Evolutionary conservation across 75 land plant genomes (phyloP).

Genomic region (Pinus taeda): DNA sequence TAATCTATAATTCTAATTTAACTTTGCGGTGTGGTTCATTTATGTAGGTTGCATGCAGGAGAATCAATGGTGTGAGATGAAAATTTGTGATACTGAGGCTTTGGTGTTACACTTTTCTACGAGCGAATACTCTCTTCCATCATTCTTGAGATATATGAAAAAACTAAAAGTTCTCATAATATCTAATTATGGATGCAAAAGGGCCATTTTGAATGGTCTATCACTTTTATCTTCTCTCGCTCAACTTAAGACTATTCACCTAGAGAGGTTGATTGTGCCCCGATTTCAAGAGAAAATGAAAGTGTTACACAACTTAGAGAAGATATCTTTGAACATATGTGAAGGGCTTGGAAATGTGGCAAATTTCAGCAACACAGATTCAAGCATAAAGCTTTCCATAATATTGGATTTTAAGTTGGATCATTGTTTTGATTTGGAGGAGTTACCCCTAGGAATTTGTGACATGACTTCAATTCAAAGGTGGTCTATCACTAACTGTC

Average conservation of each 20-base stretch:
- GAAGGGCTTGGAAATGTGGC: slow-evolving; percentile 15
- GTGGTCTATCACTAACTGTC: slow-evolving; percentile 47
- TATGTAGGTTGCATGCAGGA: slow-evolving; percentile 47
- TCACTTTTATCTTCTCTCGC: slow-evolving; percentile 25
- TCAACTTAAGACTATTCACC: slow-evolving; percentile 45
- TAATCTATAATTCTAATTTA: no score
- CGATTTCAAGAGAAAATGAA: slow-evolving; percentile 9
- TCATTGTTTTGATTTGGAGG: slow-evolving; percentile 37
- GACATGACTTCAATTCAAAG: slow-evolving; percentile 21
- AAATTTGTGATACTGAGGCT: slow-evolving; percentile 40
- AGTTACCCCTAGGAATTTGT: slow-evolving; percentile 39
- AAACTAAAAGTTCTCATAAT: slow-evolving; percentile 45
- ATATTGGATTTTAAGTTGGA: slow-evolving; percentile 47
- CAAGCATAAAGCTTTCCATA: slow-evolving; percentile 26
- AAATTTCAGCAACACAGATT: slow-evolving; percentile 4
- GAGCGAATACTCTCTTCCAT: slow-evolving; percentile 38
- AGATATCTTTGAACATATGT: slow-evolving; percentile 47
- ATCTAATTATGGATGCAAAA: slow-evolving; percentile 23
- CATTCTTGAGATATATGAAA: slow-evolving; percentile 47
- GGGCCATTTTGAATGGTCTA: slow-evolving; percentile 24
- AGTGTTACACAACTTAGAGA: slow-evolving; percentile 24
- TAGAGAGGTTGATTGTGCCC: slow-evolving; percentile 42
- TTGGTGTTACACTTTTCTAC: slow-evolving; percentile 44
- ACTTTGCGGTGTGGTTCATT: background rate
- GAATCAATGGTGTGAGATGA: slow-evolving; percentile 46